Percentiles rank a stretch among this genome's conserved stretches.
phyloP scores from a whole-genome alignment of 495 filamentous ascomycete species.

The Penicillium steckii region DNA sequence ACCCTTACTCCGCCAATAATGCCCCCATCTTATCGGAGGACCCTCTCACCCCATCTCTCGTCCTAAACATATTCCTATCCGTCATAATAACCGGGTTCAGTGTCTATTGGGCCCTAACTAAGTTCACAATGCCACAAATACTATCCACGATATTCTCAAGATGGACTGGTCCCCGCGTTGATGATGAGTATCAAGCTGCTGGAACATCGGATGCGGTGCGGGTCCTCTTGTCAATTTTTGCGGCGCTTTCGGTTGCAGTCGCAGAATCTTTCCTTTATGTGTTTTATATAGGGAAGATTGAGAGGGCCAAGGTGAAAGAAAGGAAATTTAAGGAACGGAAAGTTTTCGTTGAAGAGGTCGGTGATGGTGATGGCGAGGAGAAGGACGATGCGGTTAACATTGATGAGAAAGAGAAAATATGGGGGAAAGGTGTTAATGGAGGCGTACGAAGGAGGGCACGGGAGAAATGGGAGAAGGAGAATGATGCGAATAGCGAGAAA shows the following conservation, averaged over 20 bases:
- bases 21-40: slow-evolving; percentile 14
- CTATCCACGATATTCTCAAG: slow-evolving; percentile 46
- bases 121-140: slow-evolving; percentile 50
- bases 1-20: slow-evolving; percentile 17
- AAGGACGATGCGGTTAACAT: slow-evolving; percentile 9
- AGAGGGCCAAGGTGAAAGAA: slow-evolving; percentile 66
- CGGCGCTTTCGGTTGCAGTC: slow-evolving; percentile 63
- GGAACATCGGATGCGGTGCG: slow-evolving; percentile 35
- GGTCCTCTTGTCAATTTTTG: slow-evolving; percentile 40
- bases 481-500: slow-evolving; percentile 3
- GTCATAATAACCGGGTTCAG: slow-evolving; percentile 46
- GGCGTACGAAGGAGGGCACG: slow-evolving; percentile 44
- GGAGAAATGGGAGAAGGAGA: slow-evolving; percentile 44
- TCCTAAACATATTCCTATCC: slow-evolving; percentile 49
- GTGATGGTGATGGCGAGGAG: slow-evolving; percentile 1
- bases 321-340: slow-evolving; percentile 67
- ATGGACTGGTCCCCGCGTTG: slow-evolving; percentile 58
- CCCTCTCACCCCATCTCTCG: slow-evolving; percentile 41
- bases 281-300: slow-evolving; percentile 77
- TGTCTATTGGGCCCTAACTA: slow-evolving; percentile 49
- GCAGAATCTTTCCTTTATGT: slow-evolving; percentile 88
- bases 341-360: slow-evolving; percentile 59
- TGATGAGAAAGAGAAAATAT: slow-evolving; percentile 40
- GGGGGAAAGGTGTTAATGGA: slow-evolving; percentile 47
- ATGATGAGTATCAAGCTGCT: slow-evolving; percentile 1